Percentiles rank a stretch among this genome's conserved stretches.
These are phyloP conservation scores for Ustilago curta DNA, from an alignment of 1,284 basidiomycete species.

Conservation along the genomic window DNA sequence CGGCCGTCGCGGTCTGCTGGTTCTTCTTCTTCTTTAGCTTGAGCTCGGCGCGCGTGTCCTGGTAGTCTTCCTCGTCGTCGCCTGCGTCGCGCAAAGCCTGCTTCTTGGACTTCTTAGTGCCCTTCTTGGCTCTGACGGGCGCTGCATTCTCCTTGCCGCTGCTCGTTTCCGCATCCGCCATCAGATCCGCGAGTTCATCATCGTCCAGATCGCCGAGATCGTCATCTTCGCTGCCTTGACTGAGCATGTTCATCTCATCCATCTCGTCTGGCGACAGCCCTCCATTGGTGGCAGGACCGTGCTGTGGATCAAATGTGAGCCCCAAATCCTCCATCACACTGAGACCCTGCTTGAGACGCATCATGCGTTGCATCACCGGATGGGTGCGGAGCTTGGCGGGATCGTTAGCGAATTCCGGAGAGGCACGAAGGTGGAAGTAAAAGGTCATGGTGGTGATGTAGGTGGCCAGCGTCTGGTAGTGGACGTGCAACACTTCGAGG, in stretches of 20 bases:
- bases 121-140: slow-evolving; percentile 19
- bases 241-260: slow-evolving; percentile 51
- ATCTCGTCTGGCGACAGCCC: slow-evolving; percentile 34
- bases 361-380: slow-evolving; percentile 83
- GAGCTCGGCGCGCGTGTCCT: slow-evolving; percentile 1
- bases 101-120: slow-evolving; percentile 23
- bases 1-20: slow-evolving; percentile 4
- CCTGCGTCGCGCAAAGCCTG: slow-evolving; percentile 6
- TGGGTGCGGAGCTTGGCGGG: slow-evolving; percentile 55
- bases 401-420: slow-evolving; percentile 68
- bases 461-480: slow-evolving; percentile 79
- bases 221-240: slow-evolving; percentile 53
- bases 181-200: slow-evolving; percentile 56
- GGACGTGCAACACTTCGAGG: slow-evolving; percentile 59
- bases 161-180: slow-evolving; percentile 49
- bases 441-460: slow-evolving; percentile 92
- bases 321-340: slow-evolving; percentile 74
- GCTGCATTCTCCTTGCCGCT: slow-evolving; percentile 48
- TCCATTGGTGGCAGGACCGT: slow-evolving; percentile 18
- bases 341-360: slow-evolving; percentile 86
- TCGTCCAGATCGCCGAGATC: slow-evolving; percentile 57
- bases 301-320: slow-evolving; percentile 50
- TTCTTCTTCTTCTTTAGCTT: slow-evolving; percentile 32
- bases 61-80: slow-evolving; percentile 13
- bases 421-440: slow-evolving; percentile 84